A percentile compares a stretch with the other conserved stretches of the same genome.
Conservation (phyloP, 805 yeast species). For the Wickerhamiella bombiphila region DNA sequence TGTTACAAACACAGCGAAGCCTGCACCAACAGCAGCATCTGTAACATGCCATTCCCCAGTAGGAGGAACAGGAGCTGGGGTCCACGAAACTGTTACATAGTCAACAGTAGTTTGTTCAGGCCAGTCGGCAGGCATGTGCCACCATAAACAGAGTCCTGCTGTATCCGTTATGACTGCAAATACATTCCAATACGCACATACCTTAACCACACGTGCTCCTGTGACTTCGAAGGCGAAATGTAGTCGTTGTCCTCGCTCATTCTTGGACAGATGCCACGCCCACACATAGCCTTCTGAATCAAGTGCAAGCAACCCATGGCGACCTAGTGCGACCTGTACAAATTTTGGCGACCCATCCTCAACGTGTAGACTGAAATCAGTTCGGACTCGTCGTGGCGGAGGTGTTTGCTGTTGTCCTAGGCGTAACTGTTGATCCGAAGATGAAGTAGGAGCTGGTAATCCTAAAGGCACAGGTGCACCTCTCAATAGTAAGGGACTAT, state of each 20-base stretch:
- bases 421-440: background rate
- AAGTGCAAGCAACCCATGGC: background rate
- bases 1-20: background rate
- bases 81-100: background rate
- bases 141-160: background rate
- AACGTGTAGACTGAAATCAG: too few relatives aligned
- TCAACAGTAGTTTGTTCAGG: background rate
- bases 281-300: background rate
- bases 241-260: background rate
- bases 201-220: background rate
- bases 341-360: too few relatives aligned
- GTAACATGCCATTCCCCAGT: constrained; percentile 3
- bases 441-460: background rate
- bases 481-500: background rate
- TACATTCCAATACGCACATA: constrained; percentile 1
- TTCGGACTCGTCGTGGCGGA: background rate
- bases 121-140: background rate
- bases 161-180: background rate
- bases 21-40: constrained; percentile 2
- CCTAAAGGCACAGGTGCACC: background rate
- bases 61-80: background rate
- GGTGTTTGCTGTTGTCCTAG: background rate
- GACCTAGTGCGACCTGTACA: background rate
- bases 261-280: background rate
- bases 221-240: background rate